A percentile compares a stretch with the other conserved stretches of the same genome.
phyloP scores from a whole-genome alignment of 2,329 filamentous ascomycete genomes.

The Fusarium poae region DNA sequence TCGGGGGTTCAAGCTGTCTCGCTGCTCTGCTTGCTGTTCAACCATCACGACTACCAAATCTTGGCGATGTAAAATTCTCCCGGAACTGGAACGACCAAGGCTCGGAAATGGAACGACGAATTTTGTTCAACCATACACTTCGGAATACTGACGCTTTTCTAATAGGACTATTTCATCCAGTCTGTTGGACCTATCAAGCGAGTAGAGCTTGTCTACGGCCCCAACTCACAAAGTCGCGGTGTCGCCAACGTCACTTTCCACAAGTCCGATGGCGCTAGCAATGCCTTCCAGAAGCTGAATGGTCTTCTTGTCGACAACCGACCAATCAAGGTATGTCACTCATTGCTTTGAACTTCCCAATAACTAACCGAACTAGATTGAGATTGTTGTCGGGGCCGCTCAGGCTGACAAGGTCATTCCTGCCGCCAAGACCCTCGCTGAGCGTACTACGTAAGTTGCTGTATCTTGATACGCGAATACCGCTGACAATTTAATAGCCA shows the following conservation, averaged over 20 bases:
- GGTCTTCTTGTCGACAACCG: constrained; percentile 90
- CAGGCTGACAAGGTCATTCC: constrained; percentile 76
- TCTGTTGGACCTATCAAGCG: constrained; percentile 91
- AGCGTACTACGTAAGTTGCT: constrained; percentile 78
- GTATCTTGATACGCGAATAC: background rate
- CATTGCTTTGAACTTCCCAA: background rate
- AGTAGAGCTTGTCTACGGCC: constrained; percentile 92
- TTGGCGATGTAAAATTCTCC: constrained; percentile 45
- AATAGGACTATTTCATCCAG: constrained; percentile 95
- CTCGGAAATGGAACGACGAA: constrained; percentile 51
- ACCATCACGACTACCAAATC: constrained; percentile 34
- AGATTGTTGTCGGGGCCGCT: constrained; percentile 86
- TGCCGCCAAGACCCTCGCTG: constrained; percentile 77
- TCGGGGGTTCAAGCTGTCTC: constrained; percentile 39
- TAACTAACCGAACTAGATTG: constrained; percentile 71
- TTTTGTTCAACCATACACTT: constrained; percentile 47
- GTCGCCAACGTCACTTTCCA: constrained; percentile 90
- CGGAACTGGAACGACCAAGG: constrained; percentile 52
- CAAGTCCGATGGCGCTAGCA: constrained; percentile 83
- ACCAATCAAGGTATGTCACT: constrained; percentile 81
- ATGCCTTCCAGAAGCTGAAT: constrained; percentile 86
- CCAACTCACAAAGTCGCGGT: constrained; percentile 90
- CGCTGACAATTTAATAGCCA: constrained; percentile 48
- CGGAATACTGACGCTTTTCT: constrained; percentile 75
- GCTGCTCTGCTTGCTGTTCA: constrained; percentile 51